phyloP scores from a whole-genome alignment of 371 early-diverging fungal genomes.

The Haplosporangium sp. region DNA sequence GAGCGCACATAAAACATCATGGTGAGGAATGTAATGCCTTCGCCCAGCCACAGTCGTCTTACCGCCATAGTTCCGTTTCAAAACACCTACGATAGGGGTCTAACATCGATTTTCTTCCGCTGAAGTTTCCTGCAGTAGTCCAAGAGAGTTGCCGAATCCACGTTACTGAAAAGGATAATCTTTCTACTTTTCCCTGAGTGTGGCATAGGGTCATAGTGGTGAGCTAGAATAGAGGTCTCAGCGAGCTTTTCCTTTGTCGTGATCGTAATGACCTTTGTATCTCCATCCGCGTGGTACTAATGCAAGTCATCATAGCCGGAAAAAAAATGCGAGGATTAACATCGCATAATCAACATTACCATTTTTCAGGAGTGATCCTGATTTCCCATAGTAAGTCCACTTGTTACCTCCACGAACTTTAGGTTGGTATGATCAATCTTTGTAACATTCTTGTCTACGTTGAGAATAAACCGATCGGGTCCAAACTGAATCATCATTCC shows the following conservation, averaged over 20 bases:
- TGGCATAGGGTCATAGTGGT: conserved; percentile 26
- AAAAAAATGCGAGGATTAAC: neutral
- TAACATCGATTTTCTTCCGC: conserved; percentile 3
- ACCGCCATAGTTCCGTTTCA: neutral
- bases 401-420: conserved; percentile 28
- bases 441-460: conserved; percentile 22
- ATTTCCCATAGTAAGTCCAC: neutral
- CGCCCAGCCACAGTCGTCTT: neutral
- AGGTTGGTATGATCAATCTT: conserved; percentile 22
- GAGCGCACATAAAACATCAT: neutral
- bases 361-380: neutral
- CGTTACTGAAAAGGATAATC: conserved; percentile 11
- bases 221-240: conserved; percentile 10
- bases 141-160: neutral
- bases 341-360: neutral
- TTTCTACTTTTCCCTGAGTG: conserved; percentile 12
- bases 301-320: neutral
- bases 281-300: conserved; percentile 21
- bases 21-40: neutral
- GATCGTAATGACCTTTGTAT: conserved; percentile 16
- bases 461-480: conserved; percentile 31
- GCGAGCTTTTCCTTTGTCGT: conserved; percentile 8
- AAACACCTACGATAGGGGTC: conserved; percentile 15
- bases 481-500: conserved; percentile 43
- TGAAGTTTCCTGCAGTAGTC: conserved; percentile 10